Base-by-base conservation (phyloP, 441 rosid species). In the Erodium texanum region DNA sequence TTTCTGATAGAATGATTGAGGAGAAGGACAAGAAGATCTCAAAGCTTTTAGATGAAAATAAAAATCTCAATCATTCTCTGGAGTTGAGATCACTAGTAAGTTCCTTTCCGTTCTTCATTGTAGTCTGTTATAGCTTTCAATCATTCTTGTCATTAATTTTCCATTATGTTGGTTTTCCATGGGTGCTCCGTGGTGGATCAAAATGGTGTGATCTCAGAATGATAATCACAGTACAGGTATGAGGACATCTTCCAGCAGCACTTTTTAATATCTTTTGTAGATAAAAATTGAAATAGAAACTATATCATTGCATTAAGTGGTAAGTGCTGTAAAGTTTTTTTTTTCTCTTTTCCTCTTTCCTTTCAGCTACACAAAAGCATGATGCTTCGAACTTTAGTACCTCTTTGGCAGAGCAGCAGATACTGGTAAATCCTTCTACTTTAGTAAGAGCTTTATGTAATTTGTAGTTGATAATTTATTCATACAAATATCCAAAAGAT, bases 11-110 rank as follows among this genome's bases (percentile, higher is more conserved):
- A 82, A 91, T 92, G 91, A 83, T 89, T 65, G 97, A 81, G 79
- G 97, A 88, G 76, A 94, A 89, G 81, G 98, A 94, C 75, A 83
- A 71, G 64, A 97, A 94, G 81, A 87, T 94, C 59, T 87, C 94
- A 59, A 85, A 79, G 80, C 90, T 92, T 70, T 34, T 81, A 73
- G 91, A 86, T 80, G 93, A 84, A 68, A 88, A 80, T 75, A 83
- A 78, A 78, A 84, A 78, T 76, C 96, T 94, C 72, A 89, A 76
- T 61, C 82, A 64, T 71, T 86, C 93, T 75, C 64, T 92, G 71
- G 96, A 92, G 67, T 71, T 70, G 62, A 86, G 83, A 81, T 78
- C 77, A 48, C 76, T 8, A 59, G 97, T 92, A 83, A 71, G 87
- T 75, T 36, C 29, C 27, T 22, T 72, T 76, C 59, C 65, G 65